Evolutionary conservation across 441 rosid species (phyloP), one percentile per base, ranked within the genome.

Genomic region (Eruca vesicaria): DNA sequence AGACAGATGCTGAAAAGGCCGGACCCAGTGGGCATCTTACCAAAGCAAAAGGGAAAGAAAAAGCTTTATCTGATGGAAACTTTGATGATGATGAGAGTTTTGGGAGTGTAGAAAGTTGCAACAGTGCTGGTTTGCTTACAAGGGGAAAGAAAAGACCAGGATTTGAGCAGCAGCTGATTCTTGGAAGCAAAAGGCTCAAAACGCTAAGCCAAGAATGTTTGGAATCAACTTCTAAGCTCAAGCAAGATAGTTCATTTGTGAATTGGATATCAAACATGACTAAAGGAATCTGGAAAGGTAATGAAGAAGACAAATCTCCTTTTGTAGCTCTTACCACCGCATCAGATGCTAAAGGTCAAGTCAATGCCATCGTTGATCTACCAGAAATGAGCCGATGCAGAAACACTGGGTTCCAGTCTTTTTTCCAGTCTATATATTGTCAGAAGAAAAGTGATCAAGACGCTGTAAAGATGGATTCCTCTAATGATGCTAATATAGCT

Each of bases 191-290:
- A 87, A 86, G 83, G 71, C 78, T 84, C 57, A 90, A 86, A 72
- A 82, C 66, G 64, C 80, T 87, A 66, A 58, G 76, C 35, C 77
- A 79, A 65, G 88, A 86, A 48, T 72, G 78, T 75, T 85, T 86
- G 16, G 84, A 85, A 65, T 89, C 92, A 16, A 67, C 88, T 23
- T 82, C 89, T 21, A 78, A 66, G 15, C 29, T 59, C 36, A 89
- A 78, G 73, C 90, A 88, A 38, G 94, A 89, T 78, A 88, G 99
- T 82, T 91, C 99, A 14, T 95, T 95, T 63, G 75, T 90, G 89
- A 95, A 84, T 70, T 93, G 97, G 99, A 95, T 95, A 84, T 90
- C 90, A 28, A 95, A 93, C 80, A 86, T 93, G 92, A 82, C 80
- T 60, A 93, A 84, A 82, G 97, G 97, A 6, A 79, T 84, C 58